Evolutionary conservation across 805 yeast species (phyloP), one percentile per base, ranked within the genome.

Genomic region (Teunomyces tritomae): DNA sequence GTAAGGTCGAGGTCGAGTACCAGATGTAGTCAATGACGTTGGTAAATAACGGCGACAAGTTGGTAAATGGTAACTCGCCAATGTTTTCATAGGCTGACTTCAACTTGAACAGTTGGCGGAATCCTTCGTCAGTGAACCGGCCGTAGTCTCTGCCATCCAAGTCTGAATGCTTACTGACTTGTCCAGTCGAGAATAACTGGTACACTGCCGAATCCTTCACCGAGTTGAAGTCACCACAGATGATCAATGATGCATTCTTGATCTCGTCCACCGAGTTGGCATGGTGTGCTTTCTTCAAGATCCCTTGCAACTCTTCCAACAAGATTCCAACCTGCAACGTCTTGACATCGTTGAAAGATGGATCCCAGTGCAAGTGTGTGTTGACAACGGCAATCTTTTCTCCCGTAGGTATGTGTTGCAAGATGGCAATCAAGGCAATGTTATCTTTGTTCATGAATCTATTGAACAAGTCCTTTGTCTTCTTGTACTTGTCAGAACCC

Each of bases 341-440:
- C 67, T 94, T 94, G 48, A 94, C 99, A 69, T 94, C 99, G 63
- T 89, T 89, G 62, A 84, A 88, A 43, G 87, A 89, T 3, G 99
- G 99, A 72, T 94, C 97, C 98, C 99, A 94, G 66, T 92, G 97
- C 65, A 94, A 80, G 76, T 94, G 99, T 0, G 98, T 92, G 59
- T 90, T 92, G 3, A 87, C 90, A 32, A 89, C 74, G 55, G 88
- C 76, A 33, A 92, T 68, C 52, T 79, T 78, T 62, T 85, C 87
- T 13, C 91, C 89, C 5, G 91, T 80, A 46, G 77, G 78, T 29
- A 74, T 65, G 59, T 87, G 94, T 62, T 88, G 89, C 55, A 94
- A 78, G 47, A 84, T 79, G 11, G 87, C 73, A 43, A 89, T 80
- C 44, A 88, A 73, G 6, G 97, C 98, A 59, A 94, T 83, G 59